Base-by-base conservation (phyloP, 1,139 yeast genomes). In the Pneumocystis oryctolagi region DNA sequence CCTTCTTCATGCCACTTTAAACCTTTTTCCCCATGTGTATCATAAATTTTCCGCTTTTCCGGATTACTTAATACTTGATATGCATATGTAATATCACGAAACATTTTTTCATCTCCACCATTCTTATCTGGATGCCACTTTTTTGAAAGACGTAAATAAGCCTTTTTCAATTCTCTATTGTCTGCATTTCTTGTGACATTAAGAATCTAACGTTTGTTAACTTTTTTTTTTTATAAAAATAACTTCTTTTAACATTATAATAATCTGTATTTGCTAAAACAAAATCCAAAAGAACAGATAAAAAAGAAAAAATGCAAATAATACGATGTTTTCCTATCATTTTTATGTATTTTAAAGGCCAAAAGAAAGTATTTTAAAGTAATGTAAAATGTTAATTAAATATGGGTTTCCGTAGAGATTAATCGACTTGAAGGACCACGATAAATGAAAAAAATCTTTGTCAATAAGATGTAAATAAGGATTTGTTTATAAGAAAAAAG, bases 91-190 rank as follows among this genome's bases (percentile, higher is more conserved):
- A 92, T 82, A 73, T 89, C 95, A 62, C 92, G 84, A 73, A 89
- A 92, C 74, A 82, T 85, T 64, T 85, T 85, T 58, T 80, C 85
- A 30, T 87, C 92, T 68, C 85, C 82, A 8, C 84, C 85, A 71
- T 92, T 92, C 76, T 94, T 92, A 73, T 92, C 98, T 0, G 98
- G 98, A 72, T 92, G 98, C 73, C 82, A 89, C 71, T 87, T 88
- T 73, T 89, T 86, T 68, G 94, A 85, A 67, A 92, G 77, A 66
- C 82, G 82, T 68, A 96, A 77, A 73, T 90, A 92, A 0, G 97
- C 96, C 66, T 84, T 82, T 72, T 88, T 89, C 76, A 92, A 87
- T 65, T 90, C 73, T 30, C 31, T 60, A n/a, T 59, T 63, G 5
- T 63, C 34, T 5, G 66, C 67, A 59, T 58, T 47, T 5, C 40